Percentiles rank a stretch among this genome's conserved stretches.
These are phyloP conservation scores for Fennellomyces sp. DNA, from an alignment of 371 early-diverging fungal genomes.

Conservation along the genomic window DNA sequence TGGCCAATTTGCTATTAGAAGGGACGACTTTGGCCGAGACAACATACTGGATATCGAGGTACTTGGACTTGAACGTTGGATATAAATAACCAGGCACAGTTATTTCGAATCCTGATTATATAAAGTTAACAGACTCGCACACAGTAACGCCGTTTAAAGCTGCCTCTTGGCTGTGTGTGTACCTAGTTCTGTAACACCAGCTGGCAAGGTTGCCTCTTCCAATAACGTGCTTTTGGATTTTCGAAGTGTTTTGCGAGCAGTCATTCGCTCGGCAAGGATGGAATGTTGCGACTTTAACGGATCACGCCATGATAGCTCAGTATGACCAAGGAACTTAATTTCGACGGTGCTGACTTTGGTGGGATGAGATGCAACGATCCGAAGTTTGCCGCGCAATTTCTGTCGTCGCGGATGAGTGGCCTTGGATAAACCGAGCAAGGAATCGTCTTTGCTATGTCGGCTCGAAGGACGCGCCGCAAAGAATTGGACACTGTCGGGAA, in stretches of 20 bases:
- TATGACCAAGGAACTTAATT: constrained; percentile 30
- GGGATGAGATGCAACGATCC: constrained; percentile 32
- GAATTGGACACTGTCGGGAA: constrained; percentile 30
- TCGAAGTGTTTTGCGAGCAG: constrained; percentile 27
- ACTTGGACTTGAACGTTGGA: constrained; percentile 30
- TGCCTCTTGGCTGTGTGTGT: too few relatives aligned
- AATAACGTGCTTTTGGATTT: constrained; percentile 28
- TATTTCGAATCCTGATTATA: constrained; percentile 29
- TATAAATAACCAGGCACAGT: constrained; percentile 34
- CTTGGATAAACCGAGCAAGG: not conserved
- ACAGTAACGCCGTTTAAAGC: too few relatives aligned
- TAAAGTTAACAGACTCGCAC: too few relatives aligned
- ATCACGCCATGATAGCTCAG: constrained; percentile 34
- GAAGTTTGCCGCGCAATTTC: constrained; percentile 37
- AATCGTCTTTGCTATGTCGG: not conserved
- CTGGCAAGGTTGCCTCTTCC: constrained; percentile 31
- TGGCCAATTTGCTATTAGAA: constrained; percentile 23
- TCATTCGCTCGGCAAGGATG: constrained; percentile 24
- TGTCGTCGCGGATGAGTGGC: constrained; percentile 33
- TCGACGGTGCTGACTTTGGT: constrained; percentile 25
- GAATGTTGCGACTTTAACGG: constrained; percentile 21
- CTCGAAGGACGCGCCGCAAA: constrained; percentile 28
- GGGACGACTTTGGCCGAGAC: constrained; percentile 23
- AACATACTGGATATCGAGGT: constrained; percentile 18
- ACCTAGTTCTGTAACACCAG: constrained; percentile 32